Evolutionary conservation across 768 basidiomycete species (phyloP), one percentile per base, ranked within the genome.

Genomic region (Russula emetica): DNA sequence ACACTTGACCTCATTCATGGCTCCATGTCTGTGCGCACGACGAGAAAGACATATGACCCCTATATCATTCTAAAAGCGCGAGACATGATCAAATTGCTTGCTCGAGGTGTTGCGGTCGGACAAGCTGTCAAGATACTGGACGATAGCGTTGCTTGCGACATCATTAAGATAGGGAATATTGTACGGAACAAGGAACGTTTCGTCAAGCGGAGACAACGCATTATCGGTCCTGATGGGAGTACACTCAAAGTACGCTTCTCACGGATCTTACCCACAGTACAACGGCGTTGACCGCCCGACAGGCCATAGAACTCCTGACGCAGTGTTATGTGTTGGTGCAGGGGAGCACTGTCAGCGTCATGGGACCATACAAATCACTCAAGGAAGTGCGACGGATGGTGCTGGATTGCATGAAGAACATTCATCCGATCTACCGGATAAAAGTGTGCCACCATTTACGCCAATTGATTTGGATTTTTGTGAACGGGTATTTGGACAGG

Each of bases 401-500:
- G n/a, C 75, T 98, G 47, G 97, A 99, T 72, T 99, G 97, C 78
- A 98, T 99, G 97, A 94, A 89, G 78, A 99, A 99, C 73, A 90
- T 98, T 59, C 97, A 99, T 72, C 97, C 97, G 1, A 98, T 99
- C 72, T 99, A 99, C 74, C 87, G 94, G 70, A 99, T 99, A 76
- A 99, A 99, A 76, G 94, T 92, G 45, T 24, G 70, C 34, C 49
- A 34, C 66, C 58, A 59, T 32, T 64, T 64, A 67, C 58, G 51
- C 30, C 47, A 34, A 38, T 14, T 28, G 47, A 3, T 38, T 38
- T 30, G 47, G 32, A 53, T 40, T 34, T 42, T 40, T 8, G 13
- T 1, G 20, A 55, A 51, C n/a, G 22, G 30, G 24, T n/a, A 14
- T 11, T n/a, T 40, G 58, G 36, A 10, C 70, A 95, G 94, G 97